These are phyloP conservation scores for Nothopassalora personata DNA, from an alignment of 2,329 filamentous ascomycete genomes.

Conservation along the genomic window DNA sequence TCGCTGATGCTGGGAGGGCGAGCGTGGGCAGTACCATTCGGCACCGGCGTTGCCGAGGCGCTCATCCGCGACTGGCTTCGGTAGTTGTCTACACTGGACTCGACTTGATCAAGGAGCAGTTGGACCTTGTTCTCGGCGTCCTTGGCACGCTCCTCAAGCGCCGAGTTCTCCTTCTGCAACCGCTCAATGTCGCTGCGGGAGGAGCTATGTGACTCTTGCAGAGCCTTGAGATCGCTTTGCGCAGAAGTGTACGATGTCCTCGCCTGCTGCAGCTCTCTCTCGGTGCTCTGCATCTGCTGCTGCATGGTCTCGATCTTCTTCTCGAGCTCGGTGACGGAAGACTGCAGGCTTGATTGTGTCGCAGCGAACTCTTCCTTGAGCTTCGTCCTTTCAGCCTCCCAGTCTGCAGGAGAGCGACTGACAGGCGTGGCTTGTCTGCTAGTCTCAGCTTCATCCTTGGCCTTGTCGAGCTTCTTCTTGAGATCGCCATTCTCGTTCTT, in stretches of 20 bases:
- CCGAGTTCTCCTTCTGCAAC: constrained; percentile 72
- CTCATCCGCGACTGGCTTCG: constrained; percentile 62
- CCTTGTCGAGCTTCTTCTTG: constrained; percentile 65
- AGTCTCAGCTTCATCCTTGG: constrained; percentile 22
- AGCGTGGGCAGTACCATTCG: constrained; percentile 36
- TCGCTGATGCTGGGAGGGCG: constrained; percentile 31
- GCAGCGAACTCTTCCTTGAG: constrained; percentile 64
- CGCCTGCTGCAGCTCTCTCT: constrained; percentile 65
- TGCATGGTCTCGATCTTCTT: constrained; percentile 63
- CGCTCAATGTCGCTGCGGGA: constrained; percentile 68
- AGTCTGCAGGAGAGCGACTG: constrained; percentile 49
- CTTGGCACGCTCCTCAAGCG: constrained; percentile 75
- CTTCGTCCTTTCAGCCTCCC: constrained; percentile 66
- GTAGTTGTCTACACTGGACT: constrained; percentile 89
- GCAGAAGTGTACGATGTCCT: constrained; percentile 43
- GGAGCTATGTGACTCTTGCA: constrained; percentile 37
- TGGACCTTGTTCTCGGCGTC: constrained; percentile 93
- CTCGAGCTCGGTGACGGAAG: constrained; percentile 64
- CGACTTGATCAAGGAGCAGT: constrained; percentile 88
- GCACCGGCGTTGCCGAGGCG: constrained; percentile 23
- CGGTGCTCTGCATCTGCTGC: constrained; percentile 61
- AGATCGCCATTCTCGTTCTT: constrained; percentile 80
- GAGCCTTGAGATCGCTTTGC: constrained; percentile 48
- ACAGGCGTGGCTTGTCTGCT: constrained; percentile 34
- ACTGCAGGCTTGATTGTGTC: constrained; percentile 64